These are phyloP conservation scores for Colletotrichum karsti DNA, from an alignment of 2,329 filamentous ascomycete genomes.

Conservation along the genomic window DNA sequence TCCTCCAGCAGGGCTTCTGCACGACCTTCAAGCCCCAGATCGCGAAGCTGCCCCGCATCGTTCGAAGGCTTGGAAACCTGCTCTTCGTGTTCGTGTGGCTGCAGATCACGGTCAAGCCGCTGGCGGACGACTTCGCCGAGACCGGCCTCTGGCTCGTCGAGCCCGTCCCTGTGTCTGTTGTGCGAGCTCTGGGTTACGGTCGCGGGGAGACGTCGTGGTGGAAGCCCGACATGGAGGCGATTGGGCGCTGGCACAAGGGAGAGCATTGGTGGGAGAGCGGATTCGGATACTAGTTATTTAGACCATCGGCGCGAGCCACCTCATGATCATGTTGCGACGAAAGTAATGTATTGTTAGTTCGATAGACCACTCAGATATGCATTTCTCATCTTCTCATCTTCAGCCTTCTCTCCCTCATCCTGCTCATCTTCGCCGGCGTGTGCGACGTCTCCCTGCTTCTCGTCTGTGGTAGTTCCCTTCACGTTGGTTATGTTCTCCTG, in stretches of 20 bases:
- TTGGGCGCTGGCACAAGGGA: slow-evolving; percentile 66
- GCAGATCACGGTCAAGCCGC: slow-evolving; percentile 67
- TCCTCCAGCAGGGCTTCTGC: slow-evolving; percentile 60
- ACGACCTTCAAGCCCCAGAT: slow-evolving; percentile 42
- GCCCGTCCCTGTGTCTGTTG: slow-evolving; percentile 77
- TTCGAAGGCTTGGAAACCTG: slow-evolving; percentile 66
- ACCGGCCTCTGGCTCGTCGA: slow-evolving; percentile 84
- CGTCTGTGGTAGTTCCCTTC: not conserved
- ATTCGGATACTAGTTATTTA: slow-evolving; percentile 45
- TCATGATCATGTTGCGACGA: not conserved
- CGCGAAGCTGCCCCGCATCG: slow-evolving; percentile 48
- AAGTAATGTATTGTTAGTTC: not conserved
- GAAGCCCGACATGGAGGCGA: slow-evolving; percentile 68
- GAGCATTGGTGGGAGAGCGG: slow-evolving; percentile 68
- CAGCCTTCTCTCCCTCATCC: too few relatives aligned
- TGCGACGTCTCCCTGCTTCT: not conserved
- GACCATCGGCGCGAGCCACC: slow-evolving; percentile 10
- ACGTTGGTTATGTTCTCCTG: not conserved
- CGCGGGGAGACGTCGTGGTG: slow-evolving; percentile 69
- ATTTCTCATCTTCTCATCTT: not conserved
- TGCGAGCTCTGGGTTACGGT: slow-evolving; percentile 74
- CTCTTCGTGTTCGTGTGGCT: slow-evolving; percentile 73
- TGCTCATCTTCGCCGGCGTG: not conserved
- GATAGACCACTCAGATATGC: not conserved
- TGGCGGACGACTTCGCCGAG: slow-evolving; percentile 80